Conservation (phyloP, 345 rosid genomes). For the Acer campestre region DNA sequence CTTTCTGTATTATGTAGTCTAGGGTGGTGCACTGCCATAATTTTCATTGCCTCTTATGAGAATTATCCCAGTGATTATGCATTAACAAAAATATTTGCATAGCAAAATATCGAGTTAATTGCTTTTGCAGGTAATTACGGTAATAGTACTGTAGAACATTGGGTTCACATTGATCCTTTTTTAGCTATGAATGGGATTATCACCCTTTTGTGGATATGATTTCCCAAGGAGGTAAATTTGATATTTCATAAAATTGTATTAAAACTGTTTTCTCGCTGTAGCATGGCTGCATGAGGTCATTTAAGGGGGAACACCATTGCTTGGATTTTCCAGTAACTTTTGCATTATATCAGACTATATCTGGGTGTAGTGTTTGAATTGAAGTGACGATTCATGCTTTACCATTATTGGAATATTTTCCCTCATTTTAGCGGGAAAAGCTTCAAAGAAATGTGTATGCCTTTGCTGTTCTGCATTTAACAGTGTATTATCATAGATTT, state of each 20-base stretch:
- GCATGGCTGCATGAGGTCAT: background rate
- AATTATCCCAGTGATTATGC: constrained; percentile 94
- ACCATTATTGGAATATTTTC: no score
- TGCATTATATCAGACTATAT: background rate
- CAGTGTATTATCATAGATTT: no score
- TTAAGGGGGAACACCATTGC: no score
- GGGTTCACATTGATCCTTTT: constrained; percentile 88
- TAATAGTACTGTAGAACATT: constrained; percentile 41
- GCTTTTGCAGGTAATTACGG: constrained; percentile 45
- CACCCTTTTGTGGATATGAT: constrained; percentile 80
- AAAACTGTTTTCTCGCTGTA: background rate
- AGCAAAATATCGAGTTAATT: constrained; percentile 4
- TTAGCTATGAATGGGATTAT: constrained; percentile 95
- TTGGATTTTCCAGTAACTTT: background rate
- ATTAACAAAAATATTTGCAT: constrained; percentile 63
- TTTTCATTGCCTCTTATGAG: constrained; percentile 83
- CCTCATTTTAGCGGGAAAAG: no score
- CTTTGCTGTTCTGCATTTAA: no score
- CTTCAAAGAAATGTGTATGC: no score
- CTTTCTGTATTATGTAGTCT: constrained; percentile 61
- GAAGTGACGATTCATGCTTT: no score
- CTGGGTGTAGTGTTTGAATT: no score
- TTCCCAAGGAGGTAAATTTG: constrained; percentile 76
- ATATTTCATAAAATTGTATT: constrained; percentile 5
- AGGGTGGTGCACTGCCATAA: constrained; percentile 75